Base-by-base conservation (phyloP, 2,329 filamentous ascomycete species). In the Aspergillus piperis region DNA sequence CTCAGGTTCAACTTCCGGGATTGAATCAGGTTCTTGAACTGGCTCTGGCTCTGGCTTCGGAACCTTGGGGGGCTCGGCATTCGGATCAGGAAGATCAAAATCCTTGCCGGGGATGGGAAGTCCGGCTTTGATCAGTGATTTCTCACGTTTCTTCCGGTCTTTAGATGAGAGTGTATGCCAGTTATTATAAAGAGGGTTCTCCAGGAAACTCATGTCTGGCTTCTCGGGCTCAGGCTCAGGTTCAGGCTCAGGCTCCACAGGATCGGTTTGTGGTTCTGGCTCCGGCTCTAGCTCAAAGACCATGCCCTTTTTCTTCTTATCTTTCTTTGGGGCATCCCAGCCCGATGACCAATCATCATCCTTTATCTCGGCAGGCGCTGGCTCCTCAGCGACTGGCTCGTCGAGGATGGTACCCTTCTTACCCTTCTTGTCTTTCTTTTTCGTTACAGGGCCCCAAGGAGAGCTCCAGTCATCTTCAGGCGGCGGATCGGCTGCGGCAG, bases 381-480 rank as follows among this genome's bases (percentile, higher is more conserved):
- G 67, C 27, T n/a, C 69, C 25, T 25, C 25, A 27, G 8, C 25
- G 25, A 27, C 25, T 32, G 57, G 55, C 57, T 71, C 69, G 30
- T 71, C 71, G 5, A 68, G 63, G 15, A 65, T 62, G 5, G 55
- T 57, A 41, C 69, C 71, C 60, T 76, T 76, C 62, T 66, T 68
- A 8, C 71, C 71, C 61, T 77, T 77, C 53, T 78, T 79, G 66
- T 27, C 25, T 27, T 27, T 27, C 25, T 27, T 27, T 27, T 27
- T 27, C 6, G 25, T 27, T 8, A 8, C 25, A 27, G 25, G 25
- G 25, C 25, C 25, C 25, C 25, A 27, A 8, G 25, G 25, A 8
- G 25, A 27, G 25, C 25, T 8, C 38, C 65, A 66, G 47, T 74
- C 68, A 79, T 79, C 66, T 81, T 79, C 60, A 3, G 70, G 54